Base-by-base conservation (phyloP, 2,329 filamentous ascomycete species). In the Beauveria sp. region DNA sequence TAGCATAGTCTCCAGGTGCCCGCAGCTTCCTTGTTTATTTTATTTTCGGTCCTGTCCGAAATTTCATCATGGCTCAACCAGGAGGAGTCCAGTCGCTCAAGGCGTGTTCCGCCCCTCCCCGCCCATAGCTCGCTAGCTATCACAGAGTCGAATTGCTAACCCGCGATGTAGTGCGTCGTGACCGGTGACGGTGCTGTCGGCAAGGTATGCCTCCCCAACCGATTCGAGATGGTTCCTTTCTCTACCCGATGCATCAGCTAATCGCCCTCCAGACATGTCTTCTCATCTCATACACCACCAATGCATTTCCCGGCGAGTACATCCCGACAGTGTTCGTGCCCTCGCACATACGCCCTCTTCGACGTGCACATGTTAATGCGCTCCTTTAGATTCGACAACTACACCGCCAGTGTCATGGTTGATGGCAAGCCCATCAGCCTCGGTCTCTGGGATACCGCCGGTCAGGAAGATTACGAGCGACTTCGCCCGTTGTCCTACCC, bases 221-320 rank as follows among this genome's bases (percentile, higher is more conserved):
- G 3, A 12, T 46, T 59, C n/a, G 34, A 16, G 40, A 38, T 38
- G 38, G 9, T 18, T 31, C 16, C 24, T 18, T 24, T 24, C 31
- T 34, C 22, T 63, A 63, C 42, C 45, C 22, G 34, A 50, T 28
- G 51, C 55, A 40, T 26, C 45, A 59, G 62, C 74, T 76, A 69
- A 76, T 71, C 53, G 42, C 26, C 60, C 28, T 56, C 46, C 65
- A 97, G 93, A 99, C 95, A 83, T 99, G 95, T 82, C 88, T 99
- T 64, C 88, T 99, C 71, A 99, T 99, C 75, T 98, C 93, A 59
- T 99, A 99, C 81, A 98, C 95, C 66, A 99, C 95, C 66, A 99
- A 98, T 81, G 95, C 95, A 67, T 99, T 99, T 76, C 95, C 95
- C n/a, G 95, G 95, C 77, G 95, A 99, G 83, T 99, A 99, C 79